Evolutionary conservation across 495 filamentous ascomycete genomes (phyloP).

Genomic region (Penicillium bovifimosum): DNA sequence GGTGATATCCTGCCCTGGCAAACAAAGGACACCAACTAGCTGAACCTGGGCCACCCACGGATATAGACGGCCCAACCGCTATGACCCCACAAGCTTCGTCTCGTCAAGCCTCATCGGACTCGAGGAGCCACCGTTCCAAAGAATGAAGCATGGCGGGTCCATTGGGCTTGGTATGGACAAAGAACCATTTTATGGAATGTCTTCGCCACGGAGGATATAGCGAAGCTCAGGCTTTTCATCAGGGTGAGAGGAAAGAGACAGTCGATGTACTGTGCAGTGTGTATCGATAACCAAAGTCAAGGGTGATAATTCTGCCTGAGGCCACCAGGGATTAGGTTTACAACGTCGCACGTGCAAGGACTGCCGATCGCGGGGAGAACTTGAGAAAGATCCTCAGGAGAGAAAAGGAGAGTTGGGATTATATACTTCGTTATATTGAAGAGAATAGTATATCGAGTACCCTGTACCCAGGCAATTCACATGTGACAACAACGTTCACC

Average conservation of each 20-base stretch:
- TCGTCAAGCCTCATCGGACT: neutral
- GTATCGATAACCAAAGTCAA: neutral
- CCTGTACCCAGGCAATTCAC: no score
- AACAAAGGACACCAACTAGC: neutral
- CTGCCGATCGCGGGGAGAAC: constrained; percentile 21
- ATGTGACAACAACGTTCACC: neutral
- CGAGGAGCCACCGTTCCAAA: neutral
- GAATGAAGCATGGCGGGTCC: neutral
- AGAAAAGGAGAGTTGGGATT: constrained; percentile 6
- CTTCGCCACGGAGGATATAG: neutral
- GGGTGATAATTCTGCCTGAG: neutral
- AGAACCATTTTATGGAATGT: neutral
- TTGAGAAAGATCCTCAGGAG: constrained; percentile 20
- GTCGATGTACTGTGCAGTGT: no score
- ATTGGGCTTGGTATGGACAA: neutral
- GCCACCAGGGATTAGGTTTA: constrained; percentile 14
- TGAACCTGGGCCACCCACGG: no score
- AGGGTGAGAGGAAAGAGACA: no score
- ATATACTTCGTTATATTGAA: neutral
- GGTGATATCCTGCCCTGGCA: neutral
- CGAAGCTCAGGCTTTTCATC: no score
- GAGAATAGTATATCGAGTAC: no score
- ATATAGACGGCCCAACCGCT: neutral
- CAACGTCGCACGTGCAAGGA: constrained; percentile 20
- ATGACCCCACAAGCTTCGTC: neutral